Conservation (phyloP, 75 land plant genomes). For the Picea sitchensis region DNA sequence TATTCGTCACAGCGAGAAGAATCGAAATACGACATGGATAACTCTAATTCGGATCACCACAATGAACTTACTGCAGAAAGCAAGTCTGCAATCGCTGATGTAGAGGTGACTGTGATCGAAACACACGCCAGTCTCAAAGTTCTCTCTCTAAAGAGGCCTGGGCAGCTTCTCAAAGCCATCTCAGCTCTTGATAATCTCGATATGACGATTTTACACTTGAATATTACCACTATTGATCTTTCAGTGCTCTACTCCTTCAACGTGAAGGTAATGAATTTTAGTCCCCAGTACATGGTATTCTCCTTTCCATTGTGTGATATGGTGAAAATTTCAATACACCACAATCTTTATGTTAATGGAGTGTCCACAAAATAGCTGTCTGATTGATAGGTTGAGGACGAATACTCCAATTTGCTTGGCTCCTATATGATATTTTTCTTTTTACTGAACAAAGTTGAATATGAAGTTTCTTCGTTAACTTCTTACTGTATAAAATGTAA, state of each 20-base stretch:
- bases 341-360: too few species aligned
- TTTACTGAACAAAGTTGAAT: too few species aligned
- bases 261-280: constrained; percentile 33
- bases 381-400: too few species aligned
- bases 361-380: too few species aligned
- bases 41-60: not conserved
- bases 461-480: too few species aligned
- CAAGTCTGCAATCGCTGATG: constrained; percentile 35
- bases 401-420: too few species aligned
- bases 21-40: not conserved
- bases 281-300: too few species aligned
- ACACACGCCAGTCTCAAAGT: constrained; percentile 40
- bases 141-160: constrained; percentile 25
- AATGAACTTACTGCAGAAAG: constrained; percentile 3
- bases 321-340: too few species aligned
- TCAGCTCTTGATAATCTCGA: constrained; percentile 36
- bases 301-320: too few species aligned
- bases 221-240: constrained; percentile 55
- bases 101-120: constrained; percentile 53
- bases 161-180: constrained; percentile 51
- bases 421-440: too few species aligned
- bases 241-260: constrained; percentile 68
- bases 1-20: constrained; percentile 19
- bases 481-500: too few species aligned
- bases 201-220: constrained; percentile 58